These are phyloP conservation scores for Geotrichum carabidarum DNA, from an alignment of 1,139 yeast genomes.

Conservation along the genomic window DNA sequence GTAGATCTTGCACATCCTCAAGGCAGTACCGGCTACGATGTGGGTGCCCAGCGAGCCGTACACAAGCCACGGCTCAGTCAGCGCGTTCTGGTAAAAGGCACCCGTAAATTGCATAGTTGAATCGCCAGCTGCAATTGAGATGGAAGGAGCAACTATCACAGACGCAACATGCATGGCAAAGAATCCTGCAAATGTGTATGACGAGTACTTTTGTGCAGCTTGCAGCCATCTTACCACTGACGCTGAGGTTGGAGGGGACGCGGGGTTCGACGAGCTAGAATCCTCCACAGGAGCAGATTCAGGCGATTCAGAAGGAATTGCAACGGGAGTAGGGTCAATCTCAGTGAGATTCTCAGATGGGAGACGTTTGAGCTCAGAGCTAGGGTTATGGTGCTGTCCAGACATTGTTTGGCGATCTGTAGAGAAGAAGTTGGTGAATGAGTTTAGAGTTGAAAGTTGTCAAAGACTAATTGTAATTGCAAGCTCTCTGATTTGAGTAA, in stretches of 20 bases:
- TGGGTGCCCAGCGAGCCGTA: slow-evolving; percentile 50
- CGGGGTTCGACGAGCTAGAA: not conserved
- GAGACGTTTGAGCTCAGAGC: slow-evolving; percentile 2
- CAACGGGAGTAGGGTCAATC: slow-evolving; percentile 2
- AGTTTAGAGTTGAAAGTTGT: not conserved
- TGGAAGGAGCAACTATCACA: slow-evolving; percentile 52
- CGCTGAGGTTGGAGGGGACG: not conserved
- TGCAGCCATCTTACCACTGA: not conserved
- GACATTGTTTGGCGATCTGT: not conserved
- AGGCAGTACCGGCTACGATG: slow-evolving; percentile 48
- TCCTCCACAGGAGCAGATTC: not conserved
- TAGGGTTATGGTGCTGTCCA: not conserved
- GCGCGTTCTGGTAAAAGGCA: slow-evolving; percentile 54
- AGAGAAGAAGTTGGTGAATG: not conserved
- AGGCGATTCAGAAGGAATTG: not conserved
- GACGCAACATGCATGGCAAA: slow-evolving; percentile 55
- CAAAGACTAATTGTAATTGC: not conserved
- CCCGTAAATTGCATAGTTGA: slow-evolving; percentile 59
- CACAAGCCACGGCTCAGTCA: slow-evolving; percentile 47
- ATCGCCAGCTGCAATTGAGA: slow-evolving; percentile 47
- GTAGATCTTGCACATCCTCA: slow-evolving; percentile 43
- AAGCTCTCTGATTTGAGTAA: too few species aligned
- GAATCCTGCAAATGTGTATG: slow-evolving; percentile 55
- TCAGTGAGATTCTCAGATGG: slow-evolving; percentile 1
- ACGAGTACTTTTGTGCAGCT: slow-evolving; percentile 54